phyloP scores from a whole-genome alignment of 257 asterid species.

The Knoxia roxburghii region DNA sequence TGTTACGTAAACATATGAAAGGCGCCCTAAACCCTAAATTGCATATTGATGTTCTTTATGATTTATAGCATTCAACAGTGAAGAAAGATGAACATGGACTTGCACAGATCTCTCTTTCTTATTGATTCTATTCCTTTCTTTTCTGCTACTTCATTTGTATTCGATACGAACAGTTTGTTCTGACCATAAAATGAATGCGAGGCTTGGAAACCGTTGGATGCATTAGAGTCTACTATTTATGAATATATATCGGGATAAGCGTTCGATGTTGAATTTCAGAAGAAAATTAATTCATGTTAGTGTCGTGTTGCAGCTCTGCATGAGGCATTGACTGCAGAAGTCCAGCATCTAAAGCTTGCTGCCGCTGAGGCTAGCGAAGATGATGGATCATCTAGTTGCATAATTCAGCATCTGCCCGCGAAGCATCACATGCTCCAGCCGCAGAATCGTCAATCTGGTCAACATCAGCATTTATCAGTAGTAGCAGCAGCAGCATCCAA shows the following conservation, averaged over 20 bases:
- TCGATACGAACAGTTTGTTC: neutral
- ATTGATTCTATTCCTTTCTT: neutral
- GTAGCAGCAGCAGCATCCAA: conserved; percentile 37
- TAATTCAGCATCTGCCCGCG: conserved; percentile 31
- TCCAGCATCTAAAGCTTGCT: conserved; percentile 61
- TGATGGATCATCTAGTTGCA: conserved; percentile 33
- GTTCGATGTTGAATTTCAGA: neutral
- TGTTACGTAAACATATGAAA: neutral
- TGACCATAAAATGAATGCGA: neutral
- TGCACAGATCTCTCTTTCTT: neutral
- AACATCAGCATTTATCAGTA: conserved; percentile 35
- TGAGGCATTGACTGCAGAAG: conserved; percentile 63
- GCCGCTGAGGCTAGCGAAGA: conserved; percentile 46
- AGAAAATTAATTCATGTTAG: neutral
- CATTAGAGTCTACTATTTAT: neutral
- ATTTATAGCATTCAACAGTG: neutral
- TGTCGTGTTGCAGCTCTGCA: conserved; percentile 53
- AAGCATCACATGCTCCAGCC: conserved; percentile 47
- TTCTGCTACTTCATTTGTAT: neutral
- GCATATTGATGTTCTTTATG: too few species aligned
- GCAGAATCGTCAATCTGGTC: conserved; percentile 46
- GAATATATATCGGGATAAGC: too few species aligned
- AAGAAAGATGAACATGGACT: neutral
- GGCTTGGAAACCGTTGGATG: neutral
- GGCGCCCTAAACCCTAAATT: too few species aligned